Evolutionary conservation across 108 stramenopile species (phyloP), one percentile per base, ranked within the genome.

Genomic region (Schizochytrium sp.): DNA sequence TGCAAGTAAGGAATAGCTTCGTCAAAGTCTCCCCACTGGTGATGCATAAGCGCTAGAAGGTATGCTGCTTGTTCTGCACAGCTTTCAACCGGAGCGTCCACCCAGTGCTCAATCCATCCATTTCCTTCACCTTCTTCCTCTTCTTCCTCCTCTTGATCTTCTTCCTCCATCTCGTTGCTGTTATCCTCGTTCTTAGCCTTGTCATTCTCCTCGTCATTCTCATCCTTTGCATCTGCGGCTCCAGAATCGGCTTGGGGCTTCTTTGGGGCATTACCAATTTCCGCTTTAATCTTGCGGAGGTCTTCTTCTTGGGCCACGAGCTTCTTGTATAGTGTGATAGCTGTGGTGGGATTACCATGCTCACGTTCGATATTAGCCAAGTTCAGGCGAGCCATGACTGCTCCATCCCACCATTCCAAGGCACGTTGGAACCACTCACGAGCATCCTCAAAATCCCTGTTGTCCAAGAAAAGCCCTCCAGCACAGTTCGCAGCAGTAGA

Each of bases 321-420:
- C 50, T 49, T 42, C 15, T 46, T 17, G 76, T 83, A 83, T 8
- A 83, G 76, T 4, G 47, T 7, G 50, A 83, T 49, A 38, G 76
- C 76, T n/a, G 13, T 3, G 4, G 49, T 53, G 50, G 47, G 76
- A 28, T 55, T 83, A 3, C 76, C 76, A 53, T 83, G 76, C 76
- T 83, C 76, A 42, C 76, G 76, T 40, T 83, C 76, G 50, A 83
- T 55, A 28, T 83, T 83, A n/a, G 45, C 76, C 28, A 83, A 40
- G 53, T 83, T 83, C 28, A 83, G 53, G 10, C 50, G 53, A 47
- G 76, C 76, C 76, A 83, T 83, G 76, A 83, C 47, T 5, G 47
- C 53, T 5, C n/a, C 50, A 56, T 10, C 5, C 76, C 76, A 83
- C 50, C 47, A 83, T 28, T 83, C n/a, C 53, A 42, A 10, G 53